phyloP scores from a whole-genome alignment of 768 basidiomycete genomes.

The Porphyrellus cyaneotinctus region DNA sequence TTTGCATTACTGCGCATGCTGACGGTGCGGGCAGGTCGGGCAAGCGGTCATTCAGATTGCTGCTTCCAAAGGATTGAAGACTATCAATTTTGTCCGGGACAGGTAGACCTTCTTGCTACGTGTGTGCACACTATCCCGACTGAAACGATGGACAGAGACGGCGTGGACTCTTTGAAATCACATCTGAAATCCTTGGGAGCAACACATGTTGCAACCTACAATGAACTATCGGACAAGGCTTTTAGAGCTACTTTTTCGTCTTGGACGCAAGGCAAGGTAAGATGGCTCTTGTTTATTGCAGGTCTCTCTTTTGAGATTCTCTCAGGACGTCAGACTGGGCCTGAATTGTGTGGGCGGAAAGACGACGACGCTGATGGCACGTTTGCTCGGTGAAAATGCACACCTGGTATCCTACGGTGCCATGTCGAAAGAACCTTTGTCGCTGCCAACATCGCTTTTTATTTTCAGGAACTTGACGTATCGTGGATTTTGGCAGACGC shows the following conservation, averaged over 20 bases:
- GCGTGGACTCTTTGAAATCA: constrained; percentile 46
- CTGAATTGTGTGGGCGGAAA: constrained; percentile 65
- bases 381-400: constrained; percentile 60
- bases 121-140: not conserved
- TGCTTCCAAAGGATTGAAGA: constrained; percentile 62
- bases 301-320: not conserved
- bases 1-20: not conserved
- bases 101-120: constrained; percentile 39
- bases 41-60: constrained; percentile 87
- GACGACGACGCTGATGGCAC: constrained; percentile 64
- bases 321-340: constrained; percentile 41
- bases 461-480: constrained; percentile 81
- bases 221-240: constrained; percentile 59
- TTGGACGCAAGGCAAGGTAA: constrained; percentile 63
- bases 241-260: constrained; percentile 52
- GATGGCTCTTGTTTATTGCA: constrained; percentile 12
- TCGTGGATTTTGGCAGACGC: constrained; percentile 76
- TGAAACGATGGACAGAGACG: constrained; percentile 38
- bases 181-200: constrained; percentile 63
- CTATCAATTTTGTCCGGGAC: constrained; percentile 76
- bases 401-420: constrained; percentile 86
- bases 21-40: constrained; percentile 50
- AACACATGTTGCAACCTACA: constrained; percentile 73
- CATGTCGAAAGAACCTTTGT: constrained; percentile 81
- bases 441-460: constrained; percentile 71